Conservation (phyloP, 2,329 filamentous ascomycete genomes). For the Fusarium haematococcum region DNA sequence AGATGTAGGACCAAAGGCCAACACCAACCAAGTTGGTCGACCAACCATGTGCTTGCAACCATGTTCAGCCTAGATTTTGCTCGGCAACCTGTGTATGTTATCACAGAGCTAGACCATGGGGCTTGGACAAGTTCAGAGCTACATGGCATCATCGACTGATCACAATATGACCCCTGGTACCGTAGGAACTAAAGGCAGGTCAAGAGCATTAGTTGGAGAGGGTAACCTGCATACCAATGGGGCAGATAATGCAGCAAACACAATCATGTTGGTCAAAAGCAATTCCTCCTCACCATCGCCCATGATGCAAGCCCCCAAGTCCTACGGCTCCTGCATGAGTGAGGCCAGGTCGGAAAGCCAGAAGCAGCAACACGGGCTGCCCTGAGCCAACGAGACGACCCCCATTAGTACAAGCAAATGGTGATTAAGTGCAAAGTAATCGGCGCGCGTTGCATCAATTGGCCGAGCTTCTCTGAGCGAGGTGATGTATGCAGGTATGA, state of each 20-base stretch:
- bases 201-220: neutral
- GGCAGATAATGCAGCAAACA: neutral
- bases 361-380: neutral
- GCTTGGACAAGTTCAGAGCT: neutral
- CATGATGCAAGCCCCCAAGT: neutral
- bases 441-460: slow-evolving; percentile 10
- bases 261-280: neutral
- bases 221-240: neutral
- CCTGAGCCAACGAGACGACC: slow-evolving; percentile 32
- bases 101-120: neutral
- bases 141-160: neutral
- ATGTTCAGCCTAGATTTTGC: neutral
- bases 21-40: neutral
- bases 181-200: neutral
- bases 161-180: neutral
- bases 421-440: neutral
- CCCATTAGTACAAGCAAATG: slow-evolving; percentile 18
- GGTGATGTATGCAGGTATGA: neutral
- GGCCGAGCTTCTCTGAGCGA: slow-evolving; percentile 14
- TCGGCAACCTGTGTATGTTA: neutral
- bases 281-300: neutral
- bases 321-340: slow-evolving; percentile 29
- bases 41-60: neutral
- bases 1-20: neutral
- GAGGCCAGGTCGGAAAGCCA: slow-evolving; percentile 3